These are phyloP conservation scores for Mycena citricolor DNA, from an alignment of 1,284 basidiomycete species.

Conservation along the genomic window DNA sequence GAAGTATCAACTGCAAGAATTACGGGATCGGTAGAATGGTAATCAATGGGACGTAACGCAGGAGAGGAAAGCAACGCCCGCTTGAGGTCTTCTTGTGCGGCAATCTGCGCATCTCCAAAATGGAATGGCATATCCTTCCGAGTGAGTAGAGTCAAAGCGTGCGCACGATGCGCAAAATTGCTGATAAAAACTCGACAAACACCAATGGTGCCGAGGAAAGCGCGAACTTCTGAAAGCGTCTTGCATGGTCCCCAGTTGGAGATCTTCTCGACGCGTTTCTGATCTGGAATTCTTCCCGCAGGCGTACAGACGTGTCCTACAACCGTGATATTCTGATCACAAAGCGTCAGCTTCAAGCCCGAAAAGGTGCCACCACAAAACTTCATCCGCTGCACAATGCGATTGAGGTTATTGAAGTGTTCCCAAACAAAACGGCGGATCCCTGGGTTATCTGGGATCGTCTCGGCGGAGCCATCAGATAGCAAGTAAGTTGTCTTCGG, in stretches of 20 bases:
- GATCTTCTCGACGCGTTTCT: background rate
- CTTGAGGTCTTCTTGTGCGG: slow-evolving; percentile 32
- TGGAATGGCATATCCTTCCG: slow-evolving; percentile 29
- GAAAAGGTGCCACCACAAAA: slow-evolving; percentile 4
- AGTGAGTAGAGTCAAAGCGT: slow-evolving; percentile 28
- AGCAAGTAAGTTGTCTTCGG: slow-evolving; percentile 24
- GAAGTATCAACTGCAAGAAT: slow-evolving; percentile 39
- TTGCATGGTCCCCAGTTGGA: slow-evolving; percentile 27
- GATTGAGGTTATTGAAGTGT: slow-evolving; percentile 2
- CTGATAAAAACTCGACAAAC: slow-evolving; percentile 30
- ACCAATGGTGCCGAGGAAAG: slow-evolving; percentile 32
- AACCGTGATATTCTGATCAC: background rate
- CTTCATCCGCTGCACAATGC: slow-evolving; percentile 4
- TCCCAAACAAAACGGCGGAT: slow-evolving; percentile 29
- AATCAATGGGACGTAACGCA: slow-evolving; percentile 34
- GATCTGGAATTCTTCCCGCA: slow-evolving; percentile 2
- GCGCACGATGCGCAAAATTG: slow-evolving; percentile 27
- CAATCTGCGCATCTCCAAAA: slow-evolving; percentile 22
- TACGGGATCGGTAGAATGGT: slow-evolving; percentile 25
- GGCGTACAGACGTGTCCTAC: slow-evolving; percentile 3
- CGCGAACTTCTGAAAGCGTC: slow-evolving; percentile 26
- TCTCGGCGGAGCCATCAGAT: slow-evolving; percentile 22
- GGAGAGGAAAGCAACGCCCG: slow-evolving; percentile 19
- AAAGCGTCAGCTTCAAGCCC: slow-evolving; percentile 2
- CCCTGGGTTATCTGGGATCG: slow-evolving; percentile 27